These are phyloP conservation scores for Cicer bijugum DNA, from an alignment of 306 rosid species.

Conservation along the genomic window DNA sequence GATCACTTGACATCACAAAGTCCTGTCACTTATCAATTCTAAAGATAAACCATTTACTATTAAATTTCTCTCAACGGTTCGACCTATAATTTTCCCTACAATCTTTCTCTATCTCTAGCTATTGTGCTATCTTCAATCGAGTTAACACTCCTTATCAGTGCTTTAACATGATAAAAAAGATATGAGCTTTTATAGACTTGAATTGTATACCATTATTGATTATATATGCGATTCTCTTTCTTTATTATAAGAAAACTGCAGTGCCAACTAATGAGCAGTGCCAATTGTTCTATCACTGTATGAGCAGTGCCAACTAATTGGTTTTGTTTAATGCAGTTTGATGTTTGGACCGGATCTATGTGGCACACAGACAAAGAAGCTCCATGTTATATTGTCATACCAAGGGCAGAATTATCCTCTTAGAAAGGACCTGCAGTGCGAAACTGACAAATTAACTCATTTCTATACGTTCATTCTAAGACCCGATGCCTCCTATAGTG, in stretches of 20 bases:
- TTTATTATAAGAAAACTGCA: neutral
- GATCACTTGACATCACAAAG: neutral
- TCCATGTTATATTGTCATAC: constrained; percentile 87
- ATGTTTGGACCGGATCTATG: constrained; percentile 99
- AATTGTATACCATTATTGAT: neutral
- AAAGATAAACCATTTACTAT: neutral
- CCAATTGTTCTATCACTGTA: constrained; percentile 5
- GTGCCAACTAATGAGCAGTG: constrained; percentile 21
- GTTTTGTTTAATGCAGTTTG: constrained; percentile 59
- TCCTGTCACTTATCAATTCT: neutral
- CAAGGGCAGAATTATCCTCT: constrained; percentile 97
- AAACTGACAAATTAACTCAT: constrained; percentile 95
- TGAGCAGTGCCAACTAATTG: constrained; percentile 33
- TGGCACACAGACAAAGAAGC: constrained; percentile 90
- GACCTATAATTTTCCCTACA: neutral
- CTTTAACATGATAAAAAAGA: neutral
- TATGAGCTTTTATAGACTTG: constrained; percentile 4
- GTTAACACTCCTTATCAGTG: neutral
- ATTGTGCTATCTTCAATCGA: too few species aligned
- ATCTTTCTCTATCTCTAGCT: neutral
- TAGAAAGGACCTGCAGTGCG: constrained; percentile 89
- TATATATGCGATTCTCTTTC: neutral
- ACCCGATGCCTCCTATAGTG: constrained; percentile 90
- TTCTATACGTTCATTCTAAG: constrained; percentile 90
- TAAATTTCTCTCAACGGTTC: neutral